Percentiles rank a stretch among this genome's conserved stretches.
Evolutionary conservation across 768 basidiomycete genomes (phyloP).

Genomic region (Nevesoporus exiguus): DNA sequence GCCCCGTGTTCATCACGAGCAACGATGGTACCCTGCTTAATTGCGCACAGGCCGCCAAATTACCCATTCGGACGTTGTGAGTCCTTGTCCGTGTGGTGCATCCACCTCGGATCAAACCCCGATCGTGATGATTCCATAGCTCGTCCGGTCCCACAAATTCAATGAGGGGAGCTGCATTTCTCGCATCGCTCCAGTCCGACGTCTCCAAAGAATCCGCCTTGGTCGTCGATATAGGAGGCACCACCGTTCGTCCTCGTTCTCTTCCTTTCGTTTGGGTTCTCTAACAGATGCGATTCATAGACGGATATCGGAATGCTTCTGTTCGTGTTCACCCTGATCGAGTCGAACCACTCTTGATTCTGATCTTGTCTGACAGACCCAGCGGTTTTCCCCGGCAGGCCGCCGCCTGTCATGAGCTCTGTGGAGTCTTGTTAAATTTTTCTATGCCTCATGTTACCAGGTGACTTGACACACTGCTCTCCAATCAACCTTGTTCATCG

Average conservation of each 20-base stretch:
- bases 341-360: background rate
- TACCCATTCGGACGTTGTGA: slow-evolving; percentile 59
- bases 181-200: slow-evolving; percentile 42
- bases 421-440: slow-evolving; percentile 59
- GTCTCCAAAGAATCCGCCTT: slow-evolving; percentile 39
- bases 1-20: slow-evolving; percentile 56
- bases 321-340: slow-evolving; percentile 16
- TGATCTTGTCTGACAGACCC: slow-evolving; percentile 30
- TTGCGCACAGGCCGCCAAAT: slow-evolving; percentile 45
- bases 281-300: slow-evolving; percentile 18
- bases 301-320: slow-evolving; percentile 62
- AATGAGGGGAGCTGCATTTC: slow-evolving; percentile 64
- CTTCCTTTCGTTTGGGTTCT: slow-evolving; percentile 7
- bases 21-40: slow-evolving; percentile 56
- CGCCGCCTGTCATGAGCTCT: slow-evolving; percentile 58
- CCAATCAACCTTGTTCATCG: background rate
- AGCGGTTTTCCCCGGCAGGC: slow-evolving; percentile 62
- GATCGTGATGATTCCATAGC: slow-evolving; percentile 14
- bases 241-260: slow-evolving; percentile 38
- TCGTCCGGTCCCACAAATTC: slow-evolving; percentile 64
- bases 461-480: slow-evolving; percentile 16
- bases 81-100: slow-evolving; percentile 22
- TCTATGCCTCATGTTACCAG: slow-evolving; percentile 54
- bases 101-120: slow-evolving; percentile 6
- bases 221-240: slow-evolving; percentile 65